Percentiles rank a stretch among this genome's conserved stretches.
Evolutionary conservation across 257 asterid species (phyloP).

Genomic region (Solanum ahanhuiri): DNA sequence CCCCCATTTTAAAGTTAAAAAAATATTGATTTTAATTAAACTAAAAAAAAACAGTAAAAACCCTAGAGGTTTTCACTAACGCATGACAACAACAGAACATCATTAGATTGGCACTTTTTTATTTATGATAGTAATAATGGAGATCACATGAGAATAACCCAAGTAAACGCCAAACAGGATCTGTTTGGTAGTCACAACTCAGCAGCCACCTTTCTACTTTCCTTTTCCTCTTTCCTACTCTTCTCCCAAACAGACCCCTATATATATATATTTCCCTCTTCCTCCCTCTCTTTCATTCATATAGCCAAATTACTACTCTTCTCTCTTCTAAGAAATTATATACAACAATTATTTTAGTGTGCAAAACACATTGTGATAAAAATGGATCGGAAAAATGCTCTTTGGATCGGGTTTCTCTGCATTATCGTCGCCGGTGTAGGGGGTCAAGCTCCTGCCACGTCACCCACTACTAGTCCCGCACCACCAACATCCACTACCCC

Average conservation of each 20-base stretch:
- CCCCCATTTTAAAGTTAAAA: too few species aligned
- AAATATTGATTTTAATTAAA: not conserved
- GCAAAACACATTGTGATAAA: not conserved
- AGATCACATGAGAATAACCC: slow-evolving; percentile 2
- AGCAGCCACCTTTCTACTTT: not conserved
- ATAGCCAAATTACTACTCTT: not conserved
- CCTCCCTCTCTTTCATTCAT: not conserved
- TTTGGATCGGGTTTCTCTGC: slow-evolving; percentile 39
- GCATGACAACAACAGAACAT: not conserved
- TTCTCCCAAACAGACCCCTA: slow-evolving; percentile 8
- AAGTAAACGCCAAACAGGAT: not conserved
- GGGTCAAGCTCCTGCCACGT: slow-evolving; percentile 50
- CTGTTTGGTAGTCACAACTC: slow-evolving; percentile 4
- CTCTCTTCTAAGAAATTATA: not conserved
- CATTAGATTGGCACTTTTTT: not conserved
- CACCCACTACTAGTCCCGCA: slow-evolving; percentile 35
- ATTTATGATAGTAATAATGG: not conserved
- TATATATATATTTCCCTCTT: not conserved
- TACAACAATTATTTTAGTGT: too few species aligned
- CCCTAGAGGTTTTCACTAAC: not conserved
- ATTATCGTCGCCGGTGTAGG: slow-evolving; percentile 35
- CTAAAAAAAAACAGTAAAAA: not conserved
- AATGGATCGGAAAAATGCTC: slow-evolving; percentile 24
- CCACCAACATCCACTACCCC: slow-evolving; percentile 9
- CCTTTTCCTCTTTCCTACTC: slow-evolving; percentile 1